Base-by-base conservation (phyloP, 2,329 filamentous ascomycete species). In the Tolypocladium tundrense region DNA sequence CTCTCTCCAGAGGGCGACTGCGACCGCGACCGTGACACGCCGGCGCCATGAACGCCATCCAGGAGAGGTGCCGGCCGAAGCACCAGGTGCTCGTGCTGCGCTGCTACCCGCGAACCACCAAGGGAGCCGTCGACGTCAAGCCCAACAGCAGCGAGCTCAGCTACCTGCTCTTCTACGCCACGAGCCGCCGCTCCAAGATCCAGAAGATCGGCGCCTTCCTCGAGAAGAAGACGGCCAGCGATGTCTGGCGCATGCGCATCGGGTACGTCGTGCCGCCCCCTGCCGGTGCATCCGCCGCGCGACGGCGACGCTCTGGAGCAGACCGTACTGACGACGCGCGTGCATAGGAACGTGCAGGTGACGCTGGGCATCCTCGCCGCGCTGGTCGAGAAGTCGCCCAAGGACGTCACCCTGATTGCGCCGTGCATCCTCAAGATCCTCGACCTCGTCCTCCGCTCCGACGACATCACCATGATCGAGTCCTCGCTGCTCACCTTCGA, bases 91-190 rank as follows among this genome's bases (percentile, higher is more conserved):
- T 97, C 61, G 88, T 97, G 64, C 83, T 97, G 64, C 97, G 96
- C 77, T 97, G 93, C 79, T 99, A 97, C 73, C 94, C 94, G 45
- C 88, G 88, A 65, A 92, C 90, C 63, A 90, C 90, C 63, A 97
- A 97, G 76, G 91, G 90, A 55, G 87, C 90, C 61, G 88, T 92
- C 70, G 91, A 96, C 68, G 91, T 96, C 69, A 95, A 93, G 75
- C 92, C 94, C 51, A 97, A 97, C 75, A 91, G 91, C 64, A 96
- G 91, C 75, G 94, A 99, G 79, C 84, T 99, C 62, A 96, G 91
- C 74, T 97, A 97, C 72, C 84, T 99, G 63, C 85, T 97, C 57
- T 97, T 96, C 81, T 97, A 99, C 78, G 91, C 90, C 61, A 95
- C 90, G 70, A 96, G 92, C 66, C 90, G 93, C 60, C 87, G 91